phyloP scores from a whole-genome alignment of 345 rosid species.

The Kernera saxatilis region DNA sequence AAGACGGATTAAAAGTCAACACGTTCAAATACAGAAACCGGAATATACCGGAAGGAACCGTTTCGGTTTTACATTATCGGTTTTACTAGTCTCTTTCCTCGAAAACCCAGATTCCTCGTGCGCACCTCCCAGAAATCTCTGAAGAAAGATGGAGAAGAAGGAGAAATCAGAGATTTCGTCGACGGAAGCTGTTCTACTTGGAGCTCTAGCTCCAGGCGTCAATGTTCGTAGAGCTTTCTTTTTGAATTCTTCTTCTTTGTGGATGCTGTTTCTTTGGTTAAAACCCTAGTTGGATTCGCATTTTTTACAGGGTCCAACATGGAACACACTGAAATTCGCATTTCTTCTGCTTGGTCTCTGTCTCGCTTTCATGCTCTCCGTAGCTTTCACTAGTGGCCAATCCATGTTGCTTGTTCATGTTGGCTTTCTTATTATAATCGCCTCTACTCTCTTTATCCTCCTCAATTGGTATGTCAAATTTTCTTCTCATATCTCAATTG shows the following conservation, averaged over 20 bases:
- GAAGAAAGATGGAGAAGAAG: conserved; percentile 29
- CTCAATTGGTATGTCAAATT: conserved; percentile 60
- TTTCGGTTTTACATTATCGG: not conserved
- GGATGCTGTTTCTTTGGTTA: not conserved
- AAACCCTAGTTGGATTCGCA: conserved; percentile 8
- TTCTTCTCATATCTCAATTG: not conserved
- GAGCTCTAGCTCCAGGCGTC: conserved; percentile 86
- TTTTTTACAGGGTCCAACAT: conserved; percentile 62
- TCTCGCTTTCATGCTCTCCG: conserved; percentile 67
- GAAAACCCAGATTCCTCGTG: not conserved
- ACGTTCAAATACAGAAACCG: not conserved
- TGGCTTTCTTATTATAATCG: conserved; percentile 60
- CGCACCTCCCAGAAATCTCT: not conserved
- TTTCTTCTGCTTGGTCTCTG: conserved; percentile 64
- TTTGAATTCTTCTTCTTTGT: not conserved
- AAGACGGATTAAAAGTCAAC: not conserved
- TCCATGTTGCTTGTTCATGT: conserved; percentile 64
- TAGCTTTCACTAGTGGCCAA: conserved; percentile 79
- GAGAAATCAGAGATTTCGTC: conserved; percentile 38
- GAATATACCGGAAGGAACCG: not conserved
- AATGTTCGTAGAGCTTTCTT: conserved; percentile 42
- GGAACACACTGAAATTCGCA: conserved; percentile 71
- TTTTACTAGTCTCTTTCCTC: not conserved
- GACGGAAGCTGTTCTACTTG: conserved; percentile 68
- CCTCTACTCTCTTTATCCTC: conserved; percentile 68